These are phyloP conservation scores for Fusarium ambrosium DNA, from an alignment of 2,329 filamentous ascomycete species.

Conservation along the genomic window DNA sequence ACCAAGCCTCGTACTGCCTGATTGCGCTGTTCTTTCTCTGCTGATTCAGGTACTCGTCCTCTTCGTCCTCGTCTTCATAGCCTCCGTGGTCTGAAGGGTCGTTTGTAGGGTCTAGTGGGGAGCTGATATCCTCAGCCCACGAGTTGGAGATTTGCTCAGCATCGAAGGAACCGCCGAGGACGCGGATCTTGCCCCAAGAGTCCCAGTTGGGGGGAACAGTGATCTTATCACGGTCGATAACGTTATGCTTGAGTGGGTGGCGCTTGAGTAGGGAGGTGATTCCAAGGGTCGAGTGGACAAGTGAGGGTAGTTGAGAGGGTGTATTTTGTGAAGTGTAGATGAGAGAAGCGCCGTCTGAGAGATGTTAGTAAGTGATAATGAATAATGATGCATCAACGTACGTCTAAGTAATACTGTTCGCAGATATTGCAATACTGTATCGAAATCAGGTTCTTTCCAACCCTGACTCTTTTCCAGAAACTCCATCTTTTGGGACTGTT, in stretches of 20 bases:
- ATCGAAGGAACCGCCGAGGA: slow-evolving; percentile 91
- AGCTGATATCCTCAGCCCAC: slow-evolving; percentile 88
- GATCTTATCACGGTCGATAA: slow-evolving; percentile 94
- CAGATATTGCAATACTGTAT: slow-evolving; percentile 93
- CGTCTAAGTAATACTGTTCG: slow-evolving; percentile 90
- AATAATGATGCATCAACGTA: slow-evolving; percentile 52
- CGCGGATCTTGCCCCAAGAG: slow-evolving; percentile 96
- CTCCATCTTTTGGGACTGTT: slow-evolving; percentile 88
- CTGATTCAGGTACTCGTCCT: slow-evolving; percentile 35
- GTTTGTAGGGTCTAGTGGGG: slow-evolving; percentile 52
- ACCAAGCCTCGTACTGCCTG: slow-evolving; percentile 81
- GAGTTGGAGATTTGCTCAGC: slow-evolving; percentile 86
- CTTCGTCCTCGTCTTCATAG: slow-evolving; percentile 42
- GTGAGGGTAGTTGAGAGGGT: slow-evolving; percentile 80
- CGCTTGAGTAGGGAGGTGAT: slow-evolving; percentile 87
- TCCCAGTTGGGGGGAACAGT: slow-evolving; percentile 98
- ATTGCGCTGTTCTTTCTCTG: slow-evolving; percentile 71
- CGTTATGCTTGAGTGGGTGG: slow-evolving; percentile 86
- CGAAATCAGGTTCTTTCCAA: slow-evolving; percentile 97
- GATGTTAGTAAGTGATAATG: slow-evolving; percentile 37
- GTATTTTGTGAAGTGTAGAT: slow-evolving; percentile 86
- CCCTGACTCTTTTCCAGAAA: slow-evolving; percentile 87
- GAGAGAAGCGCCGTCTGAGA: slow-evolving; percentile 82
- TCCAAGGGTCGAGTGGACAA: slow-evolving; percentile 87
- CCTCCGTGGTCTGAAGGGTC: slow-evolving; percentile 43